Evolutionary conservation across 2,329 filamentous ascomycete genomes (phyloP).

Genomic region (Tolypocladium endophyticum): DNA sequence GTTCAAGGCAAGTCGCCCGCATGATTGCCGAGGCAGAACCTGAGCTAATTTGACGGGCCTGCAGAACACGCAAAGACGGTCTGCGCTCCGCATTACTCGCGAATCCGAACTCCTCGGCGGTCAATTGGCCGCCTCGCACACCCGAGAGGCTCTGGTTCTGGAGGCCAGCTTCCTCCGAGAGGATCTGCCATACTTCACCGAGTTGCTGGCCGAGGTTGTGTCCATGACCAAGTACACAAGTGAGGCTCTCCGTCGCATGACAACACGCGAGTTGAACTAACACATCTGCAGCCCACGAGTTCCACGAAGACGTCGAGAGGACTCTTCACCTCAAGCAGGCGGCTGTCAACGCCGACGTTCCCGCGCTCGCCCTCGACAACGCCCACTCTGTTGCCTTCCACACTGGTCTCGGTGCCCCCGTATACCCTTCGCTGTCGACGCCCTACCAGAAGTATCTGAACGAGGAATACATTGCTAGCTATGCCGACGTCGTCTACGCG

Average conservation of each 20-base stretch:
- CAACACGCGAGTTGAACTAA: constrained; percentile 4
- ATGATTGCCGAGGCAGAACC: constrained; percentile 6
- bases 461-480: constrained; percentile 63
- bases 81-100: constrained; percentile 83
- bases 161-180: constrained; percentile 91
- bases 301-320: constrained; percentile 75
- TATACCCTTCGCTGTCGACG: constrained; percentile 61
- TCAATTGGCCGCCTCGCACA: constrained; percentile 78
- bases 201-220: constrained; percentile 87
- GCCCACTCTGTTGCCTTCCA: constrained; percentile 87
- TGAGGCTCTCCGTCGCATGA: constrained; percentile 29
- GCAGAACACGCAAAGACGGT: constrained; percentile 78
- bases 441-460: constrained; percentile 73
- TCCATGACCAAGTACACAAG: constrained; percentile 77
- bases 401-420: constrained; percentile 72
- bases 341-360: constrained; percentile 51
- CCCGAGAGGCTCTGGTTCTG: constrained; percentile 84
- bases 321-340: constrained; percentile 71
- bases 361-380: constrained; percentile 68
- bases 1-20: constrained; percentile 64
- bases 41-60: constrained; percentile 36
- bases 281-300: constrained; percentile 61
- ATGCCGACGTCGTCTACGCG: constrained; percentile 68
- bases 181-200: constrained; percentile 94
- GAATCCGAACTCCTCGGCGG: constrained; percentile 93